Base-by-base conservation (phyloP, 2,329 filamentous ascomycete genomes). In the Fusarium metavorans region DNA sequence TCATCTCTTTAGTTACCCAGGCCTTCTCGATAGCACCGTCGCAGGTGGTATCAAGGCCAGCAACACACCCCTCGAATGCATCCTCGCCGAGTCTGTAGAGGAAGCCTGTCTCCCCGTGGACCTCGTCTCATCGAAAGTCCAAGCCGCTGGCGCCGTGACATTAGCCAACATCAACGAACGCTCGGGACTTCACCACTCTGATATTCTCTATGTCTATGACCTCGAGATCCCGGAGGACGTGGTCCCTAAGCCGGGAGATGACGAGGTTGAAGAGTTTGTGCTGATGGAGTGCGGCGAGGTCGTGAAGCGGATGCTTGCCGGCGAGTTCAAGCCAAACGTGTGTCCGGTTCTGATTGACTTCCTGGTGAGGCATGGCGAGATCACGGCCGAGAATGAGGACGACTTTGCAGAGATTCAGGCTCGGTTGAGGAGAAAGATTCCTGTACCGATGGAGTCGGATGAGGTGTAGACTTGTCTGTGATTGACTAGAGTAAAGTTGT, bases 251-350 rank as follows among this genome's bases (percentile, higher is more conserved):
- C 94, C 94, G 0, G 88, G 90, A 13, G 95, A 97, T 79, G 91
- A 92, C 32, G 95, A 97, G 83, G 94, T 97, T 1, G 91, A 94
- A 70, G 89, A 90, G 70, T 97, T 97, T 79, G 85, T 89, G 73
- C 84, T 95, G 73, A 91, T 92, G 90, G 87, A 82, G 11, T 85
- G 95, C 13, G 80, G 81, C 0, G 84, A 88, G 77, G 90, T 95
- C 6, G 87, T 90, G 79, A 80, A 84, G 63, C 90, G 91, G 2
- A 85, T 97, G 85, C 83, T 86, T 20, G 85, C 85, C 18, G 91
- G 91, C 4, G 90, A 94, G 80, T 97, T 97, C 84, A 97, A 97
- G 86, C 92, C 95, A 0, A 97, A 97, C 78, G 95, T 94, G 76
- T 92, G 93, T 30, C 80, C 93, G 34, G 92, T 96, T 57, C 86